A percentile compares a stretch with the other conserved stretches of the same genome.
phyloP scores from a whole-genome alignment of 2,329 filamentous ascomycete genomes.

The Ceratocystis papillata region DNA sequence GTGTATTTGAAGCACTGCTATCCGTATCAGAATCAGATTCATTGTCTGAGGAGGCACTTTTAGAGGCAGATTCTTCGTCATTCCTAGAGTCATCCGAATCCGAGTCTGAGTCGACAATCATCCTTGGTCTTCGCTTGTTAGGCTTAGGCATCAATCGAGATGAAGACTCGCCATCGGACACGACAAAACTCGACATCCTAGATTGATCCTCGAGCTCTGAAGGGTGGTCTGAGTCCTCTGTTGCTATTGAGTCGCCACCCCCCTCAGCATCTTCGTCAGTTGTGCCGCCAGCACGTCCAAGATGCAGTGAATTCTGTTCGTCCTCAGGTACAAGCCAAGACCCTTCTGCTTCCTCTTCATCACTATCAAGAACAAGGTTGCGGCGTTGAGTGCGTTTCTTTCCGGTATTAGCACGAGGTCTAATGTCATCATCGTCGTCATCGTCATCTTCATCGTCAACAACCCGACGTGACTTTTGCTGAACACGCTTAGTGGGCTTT shows the following conservation, averaged over 20 bases:
- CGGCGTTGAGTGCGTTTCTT: conserved; percentile 36
- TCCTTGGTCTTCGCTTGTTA: background rate
- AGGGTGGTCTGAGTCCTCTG: conserved; percentile 53
- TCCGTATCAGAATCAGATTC: conserved; percentile 30
- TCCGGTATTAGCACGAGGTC: conserved; percentile 25
- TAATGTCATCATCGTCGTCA: conserved; percentile 24
- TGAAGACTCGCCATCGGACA: conserved; percentile 38
- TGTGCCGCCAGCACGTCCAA: conserved; percentile 71
- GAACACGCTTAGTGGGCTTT: conserved; percentile 26
- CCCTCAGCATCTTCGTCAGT: conserved; percentile 83
- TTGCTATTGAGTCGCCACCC: conserved; percentile 65
- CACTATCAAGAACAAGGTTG: conserved; percentile 53
- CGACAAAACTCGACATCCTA: conserved; percentile 46
- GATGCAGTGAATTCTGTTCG: conserved; percentile 47
- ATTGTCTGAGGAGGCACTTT: background rate
- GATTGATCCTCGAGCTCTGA: conserved; percentile 47
- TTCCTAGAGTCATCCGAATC: conserved; percentile 28
- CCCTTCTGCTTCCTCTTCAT: conserved; percentile 57
- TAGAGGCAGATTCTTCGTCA: background rate
- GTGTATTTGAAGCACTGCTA: background rate
- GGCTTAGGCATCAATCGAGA: conserved; percentile 25
- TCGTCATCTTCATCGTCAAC: conserved; percentile 28
- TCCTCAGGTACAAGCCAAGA: conserved; percentile 70
- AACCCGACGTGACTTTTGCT: conserved; percentile 32
- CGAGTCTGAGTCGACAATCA: conserved; percentile 23